phyloP scores from a whole-genome alignment of 352 stramenopile species.

The Blastocystis hominis region DNA sequence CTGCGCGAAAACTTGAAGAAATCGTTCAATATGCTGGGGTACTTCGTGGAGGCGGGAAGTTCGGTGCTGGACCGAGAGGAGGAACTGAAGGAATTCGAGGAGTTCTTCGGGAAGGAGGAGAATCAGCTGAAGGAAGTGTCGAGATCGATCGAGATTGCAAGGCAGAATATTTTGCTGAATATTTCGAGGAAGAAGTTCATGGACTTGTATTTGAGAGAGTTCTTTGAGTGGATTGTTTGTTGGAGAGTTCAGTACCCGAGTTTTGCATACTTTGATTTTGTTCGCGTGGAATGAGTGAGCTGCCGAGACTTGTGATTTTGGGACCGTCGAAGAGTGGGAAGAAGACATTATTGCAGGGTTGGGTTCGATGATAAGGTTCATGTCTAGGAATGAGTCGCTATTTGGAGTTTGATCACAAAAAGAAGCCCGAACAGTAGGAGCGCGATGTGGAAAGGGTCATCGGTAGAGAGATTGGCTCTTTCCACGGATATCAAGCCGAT shows the following conservation, averaged over 20 bases:
- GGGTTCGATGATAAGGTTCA: not conserved
- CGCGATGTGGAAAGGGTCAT: not conserved
- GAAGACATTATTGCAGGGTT: constrained; percentile 42
- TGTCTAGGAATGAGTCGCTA: constrained; percentile 33
- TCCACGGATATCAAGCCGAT: not conserved
- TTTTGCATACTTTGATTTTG: not conserved
- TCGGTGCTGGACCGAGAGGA: not conserved
- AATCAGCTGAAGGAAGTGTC: constrained; percentile 47
- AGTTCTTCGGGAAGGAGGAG: not conserved
- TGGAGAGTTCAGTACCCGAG: not conserved
- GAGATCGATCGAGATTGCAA: constrained; percentile 24
- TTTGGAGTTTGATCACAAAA: constrained; percentile 42
- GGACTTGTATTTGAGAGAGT: not conserved
- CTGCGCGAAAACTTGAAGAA: constrained; percentile 61
- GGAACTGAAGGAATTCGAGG: constrained; percentile 5
- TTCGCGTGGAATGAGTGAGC: not conserved
- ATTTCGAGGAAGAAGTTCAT: constrained; percentile 44
- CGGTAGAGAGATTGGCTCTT: not conserved
- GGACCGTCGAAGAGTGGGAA: constrained; percentile 8
- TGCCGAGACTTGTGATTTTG: constrained; percentile 23
- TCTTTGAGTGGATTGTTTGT: not conserved
- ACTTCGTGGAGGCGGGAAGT: constrained; percentile 43
- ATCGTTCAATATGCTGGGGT: constrained; percentile 52
- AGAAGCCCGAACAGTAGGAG: not conserved
- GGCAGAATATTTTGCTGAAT: constrained; percentile 45